These are phyloP conservation scores for Helianthus tuberosus DNA, from an alignment of 129 eudicot genomes.

Conservation along the genomic window DNA sequence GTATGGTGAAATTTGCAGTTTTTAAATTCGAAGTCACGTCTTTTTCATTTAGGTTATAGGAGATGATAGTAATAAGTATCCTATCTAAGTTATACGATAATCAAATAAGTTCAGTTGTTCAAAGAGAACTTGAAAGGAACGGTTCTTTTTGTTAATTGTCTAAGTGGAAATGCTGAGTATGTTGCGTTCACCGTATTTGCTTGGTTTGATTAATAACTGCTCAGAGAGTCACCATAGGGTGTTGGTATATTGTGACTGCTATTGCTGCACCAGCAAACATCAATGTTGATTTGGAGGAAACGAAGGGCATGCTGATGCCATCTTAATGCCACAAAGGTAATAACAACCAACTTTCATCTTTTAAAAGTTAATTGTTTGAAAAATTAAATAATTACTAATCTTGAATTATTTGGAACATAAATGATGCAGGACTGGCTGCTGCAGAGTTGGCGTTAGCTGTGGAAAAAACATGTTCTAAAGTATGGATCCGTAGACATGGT, in stretches of 20 bases:
- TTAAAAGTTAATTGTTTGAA: no score
- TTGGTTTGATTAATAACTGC: conserved; percentile 74
- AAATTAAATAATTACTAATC: neutral
- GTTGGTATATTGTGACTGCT: conserved; percentile 49
- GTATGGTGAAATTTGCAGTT: conserved; percentile 6
- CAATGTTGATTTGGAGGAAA: no score
- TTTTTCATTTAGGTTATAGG: neutral
- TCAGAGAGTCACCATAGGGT: conserved; percentile 75
- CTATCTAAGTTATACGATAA: neutral
- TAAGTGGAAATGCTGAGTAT: conserved; percentile 89
- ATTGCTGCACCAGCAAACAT: no score
- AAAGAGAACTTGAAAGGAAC: neutral
- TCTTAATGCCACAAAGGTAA: no score
- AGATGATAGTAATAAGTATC: neutral
- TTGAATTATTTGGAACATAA: conserved; percentile 54
- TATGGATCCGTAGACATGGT: conserved; percentile 92
- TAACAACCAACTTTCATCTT: no score
- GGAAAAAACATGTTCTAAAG: conserved; percentile 82
- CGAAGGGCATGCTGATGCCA: no score
- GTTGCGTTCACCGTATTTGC: conserved; percentile 76
- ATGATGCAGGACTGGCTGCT: conserved; percentile 97
- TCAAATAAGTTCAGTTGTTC: neutral
- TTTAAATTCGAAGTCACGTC: neutral
- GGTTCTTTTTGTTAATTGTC: neutral
- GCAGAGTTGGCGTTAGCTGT: conserved; percentile 95